Base-by-base conservation (phyloP, 148 eudicot genomes). In the Cornus suecica region DNA sequence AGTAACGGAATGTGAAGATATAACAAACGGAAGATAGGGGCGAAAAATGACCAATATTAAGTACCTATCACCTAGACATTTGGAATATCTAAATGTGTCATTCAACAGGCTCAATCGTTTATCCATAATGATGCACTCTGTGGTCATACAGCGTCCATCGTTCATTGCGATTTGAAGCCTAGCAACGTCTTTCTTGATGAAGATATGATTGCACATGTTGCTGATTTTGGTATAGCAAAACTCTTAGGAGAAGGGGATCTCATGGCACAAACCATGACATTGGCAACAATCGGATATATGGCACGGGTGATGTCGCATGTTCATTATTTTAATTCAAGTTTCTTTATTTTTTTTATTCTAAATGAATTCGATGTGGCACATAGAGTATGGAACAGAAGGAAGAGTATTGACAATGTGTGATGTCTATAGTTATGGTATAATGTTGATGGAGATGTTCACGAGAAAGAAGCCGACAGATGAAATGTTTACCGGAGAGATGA, bases 141-240 rank as follows among this genome's bases (percentile, higher is more conserved):
- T 30, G 77, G 82, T 15, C 74, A 18, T 26, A 3, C 34, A 18
- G 54, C 60, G 4, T 76, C 82, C 31, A 78, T 82, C 15, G 65
- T 82, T 65, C 85, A 82, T 29, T 75, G 85, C 45, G 85, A 78
- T 77, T 62, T 82, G 31, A 82, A 82, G 78, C 85, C 85, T 0
- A 82, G 82, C 77, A 82, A 82, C 37, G 76, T 78, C 15, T 41
- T 81, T 23, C 71, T 81, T 28, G 84, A 81, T 56, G 71, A 73
- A 73, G 69, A 81, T 52, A 81, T 81, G 84, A 65, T 60, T 13
- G 77, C 84, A 1, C 74, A 26, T 60, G 82, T 82, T 71, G 60
- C 79, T 72, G 82, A 78, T 62, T 82, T 82, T 52, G 85, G 85
- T 14, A 71, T 78, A n/a, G 68, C 73, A 16, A 78, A 82, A 42